Base-by-base conservation (phyloP, 2,329 filamentous ascomycete genomes). In the Colletotrichum spinosum region DNA sequence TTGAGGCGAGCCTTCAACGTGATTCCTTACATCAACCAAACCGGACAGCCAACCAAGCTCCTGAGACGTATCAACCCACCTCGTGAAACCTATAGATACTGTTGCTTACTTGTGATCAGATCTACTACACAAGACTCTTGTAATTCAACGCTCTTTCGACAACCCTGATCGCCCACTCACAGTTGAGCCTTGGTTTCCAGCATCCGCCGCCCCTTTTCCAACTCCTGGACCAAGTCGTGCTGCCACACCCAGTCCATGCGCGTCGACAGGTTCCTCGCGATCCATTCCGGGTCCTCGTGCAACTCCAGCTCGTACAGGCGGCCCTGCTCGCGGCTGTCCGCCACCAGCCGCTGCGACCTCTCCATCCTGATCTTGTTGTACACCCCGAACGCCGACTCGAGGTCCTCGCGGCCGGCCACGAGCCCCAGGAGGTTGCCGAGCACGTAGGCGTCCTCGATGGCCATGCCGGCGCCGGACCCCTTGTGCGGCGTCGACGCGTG, bases 401-500 rank as follows among this genome's bases (percentile, higher is more conserved):
- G 45, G 5, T 70, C 59, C 2, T 52, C 42, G 0, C 60, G 15
- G 4, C 44, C 50, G 7, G 37, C 17, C 4, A 67, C 39, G 12
- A 56, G 4, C 4, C 41, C 53, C 37, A 67, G 9, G 10, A 65
- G 35, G 10, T 52, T 67, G 8, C 69, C 69, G 2, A 74, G 68
- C 2, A 73, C 56, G n/a, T 67, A 68, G 2, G 68, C 69, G 13
- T 72, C 72, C n/a, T 73, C 71, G 4, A 74, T 67, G 1, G 69
- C 70, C 68, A 69, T 67, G 2, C 67, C 72, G 1, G 69, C 70
- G 1, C 72, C 71, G 3, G 69, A 65, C 2, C 66, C 73, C 42
- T 72, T 70, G 50, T 69, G 73, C 0, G 73, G 73, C 1, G 69
- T 71, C 11, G 67, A 68, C 7, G 71, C 71, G 54, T 74, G 71